phyloP scores from a whole-genome alignment of 352 stramenopile genomes.

The Globisporangium iwayamae region DNA sequence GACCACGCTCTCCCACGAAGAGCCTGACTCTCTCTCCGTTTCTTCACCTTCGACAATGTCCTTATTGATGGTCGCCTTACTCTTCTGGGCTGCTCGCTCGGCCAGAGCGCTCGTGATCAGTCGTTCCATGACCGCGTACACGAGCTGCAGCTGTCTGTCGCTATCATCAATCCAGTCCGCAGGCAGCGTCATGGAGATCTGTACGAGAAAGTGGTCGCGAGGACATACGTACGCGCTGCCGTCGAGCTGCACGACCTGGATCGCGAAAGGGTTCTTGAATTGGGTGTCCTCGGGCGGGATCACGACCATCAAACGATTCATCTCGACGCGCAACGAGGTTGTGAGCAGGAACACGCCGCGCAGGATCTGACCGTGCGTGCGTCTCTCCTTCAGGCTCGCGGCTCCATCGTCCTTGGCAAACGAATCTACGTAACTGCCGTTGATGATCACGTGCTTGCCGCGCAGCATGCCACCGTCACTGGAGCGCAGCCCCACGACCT shows the following conservation, averaged over 20 bases:
- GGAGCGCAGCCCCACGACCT: constrained; percentile 37
- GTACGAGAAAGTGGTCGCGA: constrained; percentile 51
- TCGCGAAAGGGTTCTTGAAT: constrained; percentile 53
- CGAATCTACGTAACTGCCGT: constrained; percentile 44
- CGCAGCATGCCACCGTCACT: constrained; percentile 38
- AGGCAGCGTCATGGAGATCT: constrained; percentile 57
- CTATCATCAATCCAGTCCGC: constrained; percentile 35
- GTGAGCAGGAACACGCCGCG: constrained; percentile 59
- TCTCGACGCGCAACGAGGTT: constrained; percentile 29
- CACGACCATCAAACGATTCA: constrained; percentile 60
- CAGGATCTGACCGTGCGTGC: constrained; percentile 36
- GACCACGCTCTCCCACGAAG: constrained; percentile 27
- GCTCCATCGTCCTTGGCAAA: constrained; percentile 8
- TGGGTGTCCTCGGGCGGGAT: constrained; percentile 55
- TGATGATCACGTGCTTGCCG: constrained; percentile 54
- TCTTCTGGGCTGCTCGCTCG: constrained; percentile 1
- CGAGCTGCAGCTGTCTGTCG: constrained; percentile 29
- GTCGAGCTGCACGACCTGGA: constrained; percentile 78
- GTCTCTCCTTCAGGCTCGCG: not conserved
- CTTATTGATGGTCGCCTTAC: not conserved
- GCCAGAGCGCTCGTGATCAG: constrained; percentile 22
- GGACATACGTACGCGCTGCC: constrained; percentile 59
- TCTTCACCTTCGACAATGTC: not conserved
- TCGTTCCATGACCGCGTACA: constrained; percentile 37
- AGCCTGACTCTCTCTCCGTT: constrained; percentile 2